Evolutionary conservation across 2,329 filamentous ascomycete species (phyloP), one percentile per base, ranked within the genome.

Genomic region (Epichloe elymi): DNA sequence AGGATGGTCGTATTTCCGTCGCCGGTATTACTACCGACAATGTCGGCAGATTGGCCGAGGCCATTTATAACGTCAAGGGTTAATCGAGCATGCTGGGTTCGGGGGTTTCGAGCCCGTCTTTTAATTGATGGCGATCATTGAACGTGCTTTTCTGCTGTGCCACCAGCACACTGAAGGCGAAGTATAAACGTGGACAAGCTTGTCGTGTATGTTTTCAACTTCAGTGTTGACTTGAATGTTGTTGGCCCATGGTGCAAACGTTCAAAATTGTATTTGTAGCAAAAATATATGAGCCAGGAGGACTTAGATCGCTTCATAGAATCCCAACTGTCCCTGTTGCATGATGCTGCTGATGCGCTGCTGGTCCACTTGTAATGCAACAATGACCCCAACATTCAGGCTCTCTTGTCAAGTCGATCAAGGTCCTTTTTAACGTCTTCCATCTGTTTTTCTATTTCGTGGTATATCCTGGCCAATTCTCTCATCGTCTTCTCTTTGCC

Each of bases 1-100:
- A 88, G 76, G 86, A 93, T 65, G 87, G 87, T 61, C 80, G 87
- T 64, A 93, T 93, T 67, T 89, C 85, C 45, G 86, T 93, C 50
- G 87, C 87, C 44, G 87, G 87, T 60, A 91, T 93, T 69, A 93
- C 86, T 48, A 79, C 71, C 58, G 84, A 75, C 60, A 91, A 91
- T 64, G 86, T 91, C 54, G 82, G 82, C 62, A 82, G 85, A 58
- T 80, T 93, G 55, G 87, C 87, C 54, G 83, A 91, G 75, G 78
- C 85, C 64, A 91, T 93, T 70, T 88, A 81, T 76, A 86, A 88
- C 72, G 79, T 93, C 66, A 89, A 85, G 70, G 83, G 84, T 65
- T 82, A 75, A 62, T 56, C 10, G 10, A 42, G 15, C 19, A 6
- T 7, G 36, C 49, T 23, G 26, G 19, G 3, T 26, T 11, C 3